These are phyloP conservation scores for Tieghemostelium lacteum DNA, from an alignment of 78 protist species.

Conservation along the genomic window DNA sequence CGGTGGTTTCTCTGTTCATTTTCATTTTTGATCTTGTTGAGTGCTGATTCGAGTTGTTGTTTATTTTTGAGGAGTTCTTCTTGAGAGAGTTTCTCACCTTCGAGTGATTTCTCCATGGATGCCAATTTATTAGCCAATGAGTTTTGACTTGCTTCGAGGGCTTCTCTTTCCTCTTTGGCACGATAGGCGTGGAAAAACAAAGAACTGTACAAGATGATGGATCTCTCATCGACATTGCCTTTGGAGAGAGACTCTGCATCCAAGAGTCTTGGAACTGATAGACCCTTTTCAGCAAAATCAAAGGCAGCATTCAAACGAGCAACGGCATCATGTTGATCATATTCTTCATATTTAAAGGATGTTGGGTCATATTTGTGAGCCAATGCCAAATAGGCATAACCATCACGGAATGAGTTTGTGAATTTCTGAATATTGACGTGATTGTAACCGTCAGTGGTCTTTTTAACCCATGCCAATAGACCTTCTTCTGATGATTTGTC, in stretches of 20 bases:
- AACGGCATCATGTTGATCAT: slow-evolving; percentile 20
- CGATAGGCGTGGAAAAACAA: slow-evolving; percentile 84
- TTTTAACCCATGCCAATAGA: slow-evolving; percentile 76
- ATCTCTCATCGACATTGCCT: slow-evolving; percentile 85
- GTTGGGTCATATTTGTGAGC: slow-evolving; percentile 77
- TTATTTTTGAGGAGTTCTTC: slow-evolving; percentile 56
- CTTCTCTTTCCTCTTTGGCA: slow-evolving; percentile 80
- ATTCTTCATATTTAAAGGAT: slow-evolving; percentile 39
- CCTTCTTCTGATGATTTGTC: slow-evolving; percentile 83
- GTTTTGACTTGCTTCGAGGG: slow-evolving; percentile 66
- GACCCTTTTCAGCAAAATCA: slow-evolving; percentile 79
- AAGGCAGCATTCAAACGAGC: slow-evolving; percentile 77
- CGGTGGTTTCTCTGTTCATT: slow-evolving; percentile 47
- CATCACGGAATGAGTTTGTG: slow-evolving; percentile 57
- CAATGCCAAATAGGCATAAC: slow-evolving; percentile 78
- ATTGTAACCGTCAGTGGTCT: slow-evolving; percentile 76
- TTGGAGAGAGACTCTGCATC: slow-evolving; percentile 82
- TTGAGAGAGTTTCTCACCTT: slow-evolving; percentile 59
- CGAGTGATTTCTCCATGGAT: slow-evolving; percentile 54
- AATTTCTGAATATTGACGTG: slow-evolving; percentile 68
- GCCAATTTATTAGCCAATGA: slow-evolving; percentile 50
- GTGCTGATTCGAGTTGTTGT: slow-evolving; percentile 36
- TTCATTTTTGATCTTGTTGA: slow-evolving; percentile 18
- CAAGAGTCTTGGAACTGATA: slow-evolving; percentile 77
- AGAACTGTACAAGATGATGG: slow-evolving; percentile 81